Percentiles rank a stretch among this genome's conserved stretches.
phyloP scores from a whole-genome alignment of 129 eudicot genomes.

The Sambucus nigra region DNA sequence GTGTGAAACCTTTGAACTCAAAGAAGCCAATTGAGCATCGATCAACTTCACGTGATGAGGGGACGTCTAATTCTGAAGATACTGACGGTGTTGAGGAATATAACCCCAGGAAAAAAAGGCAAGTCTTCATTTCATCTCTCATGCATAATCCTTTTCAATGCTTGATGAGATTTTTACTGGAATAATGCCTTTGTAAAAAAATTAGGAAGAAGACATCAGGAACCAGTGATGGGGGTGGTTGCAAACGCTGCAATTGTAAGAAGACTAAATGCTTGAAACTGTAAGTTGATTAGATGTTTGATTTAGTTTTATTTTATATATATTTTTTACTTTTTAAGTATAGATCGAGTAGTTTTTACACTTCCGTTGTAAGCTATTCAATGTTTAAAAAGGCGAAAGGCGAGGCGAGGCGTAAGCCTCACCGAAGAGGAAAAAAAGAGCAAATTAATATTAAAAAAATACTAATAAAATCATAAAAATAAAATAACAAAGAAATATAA shows the following conservation, averaged over 20 bases:
- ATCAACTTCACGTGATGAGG: conserved; percentile 27
- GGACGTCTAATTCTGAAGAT: conserved; percentile 17
- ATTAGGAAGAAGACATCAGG: conserved; percentile 38
- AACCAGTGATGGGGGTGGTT: conserved; percentile 35
- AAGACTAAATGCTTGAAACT: conserved; percentile 75
- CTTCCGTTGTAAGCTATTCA: no score
- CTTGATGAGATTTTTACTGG: neutral
- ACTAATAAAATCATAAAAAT: no score
- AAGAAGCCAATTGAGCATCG: no score
- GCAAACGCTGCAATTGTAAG: conserved; percentile 78
- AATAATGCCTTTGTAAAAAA: neutral
- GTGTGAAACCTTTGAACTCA: conserved; percentile 15
- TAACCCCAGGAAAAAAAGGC: conserved; percentile 55
- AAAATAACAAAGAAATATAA: no score
- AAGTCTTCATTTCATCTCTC: neutral
- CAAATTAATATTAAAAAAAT: no score
- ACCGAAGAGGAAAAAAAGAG: no score
- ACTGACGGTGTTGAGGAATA: conserved; percentile 17
- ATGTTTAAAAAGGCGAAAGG: no score
- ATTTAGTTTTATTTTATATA: neutral
- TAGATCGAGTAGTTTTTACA: no score
- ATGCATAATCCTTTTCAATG: neutral
- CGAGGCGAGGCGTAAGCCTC: no score
- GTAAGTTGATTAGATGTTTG: conserved; percentile 33
- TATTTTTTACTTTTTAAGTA: no score